These are phyloP conservation scores for Pythium scleroteichum DNA, from an alignment of 352 stramenopile species.

Conservation along the genomic window DNA sequence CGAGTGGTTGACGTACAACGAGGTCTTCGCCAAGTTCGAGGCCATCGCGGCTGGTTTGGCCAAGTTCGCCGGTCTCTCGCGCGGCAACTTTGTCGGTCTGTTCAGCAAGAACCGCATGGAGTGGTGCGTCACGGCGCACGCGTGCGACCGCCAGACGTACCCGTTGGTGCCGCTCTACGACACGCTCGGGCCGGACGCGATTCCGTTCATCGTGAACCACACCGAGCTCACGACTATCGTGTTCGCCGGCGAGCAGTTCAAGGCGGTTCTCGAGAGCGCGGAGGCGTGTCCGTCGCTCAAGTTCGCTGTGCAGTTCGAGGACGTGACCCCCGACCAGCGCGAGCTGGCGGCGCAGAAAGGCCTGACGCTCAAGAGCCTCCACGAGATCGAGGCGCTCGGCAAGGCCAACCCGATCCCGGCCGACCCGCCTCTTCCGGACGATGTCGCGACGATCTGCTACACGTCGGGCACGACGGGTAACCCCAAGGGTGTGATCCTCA, in stretches of 20 bases:
- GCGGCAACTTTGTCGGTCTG: slow-evolving; percentile 57
- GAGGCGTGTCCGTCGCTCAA: slow-evolving; percentile 47
- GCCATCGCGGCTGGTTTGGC: slow-evolving; percentile 44
- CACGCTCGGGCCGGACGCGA: slow-evolving; percentile 67
- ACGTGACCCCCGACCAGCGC: slow-evolving; percentile 39
- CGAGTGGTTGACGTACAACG: slow-evolving; percentile 58
- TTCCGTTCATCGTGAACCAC: slow-evolving; percentile 77
- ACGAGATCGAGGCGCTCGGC: slow-evolving; percentile 42
- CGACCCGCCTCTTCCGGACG: slow-evolving; percentile 53
- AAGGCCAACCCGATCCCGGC: slow-evolving; percentile 40
- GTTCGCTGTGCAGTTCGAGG: slow-evolving; percentile 60
- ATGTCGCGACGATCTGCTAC: slow-evolving; percentile 95
- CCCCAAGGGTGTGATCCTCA: slow-evolving; percentile 95
- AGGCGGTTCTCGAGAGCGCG: slow-evolving; percentile 58
- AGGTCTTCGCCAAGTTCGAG: slow-evolving; percentile 44
- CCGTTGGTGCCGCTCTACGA: slow-evolving; percentile 78
- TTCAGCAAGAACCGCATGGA: slow-evolving; percentile 75
- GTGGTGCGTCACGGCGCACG: slow-evolving; percentile 59
- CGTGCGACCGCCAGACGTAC: slow-evolving; percentile 66
- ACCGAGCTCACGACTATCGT: slow-evolving; percentile 62
- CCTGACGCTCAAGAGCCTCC: slow-evolving; percentile 44
- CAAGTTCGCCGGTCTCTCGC: slow-evolving; percentile 33
- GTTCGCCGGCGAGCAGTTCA: slow-evolving; percentile 57
- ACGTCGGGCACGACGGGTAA: slow-evolving; percentile 96
- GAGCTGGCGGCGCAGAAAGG: slow-evolving; percentile 26